phyloP scores from a whole-genome alignment of 2,329 filamentous ascomycete species.

The Stylonectria norvegica region DNA sequence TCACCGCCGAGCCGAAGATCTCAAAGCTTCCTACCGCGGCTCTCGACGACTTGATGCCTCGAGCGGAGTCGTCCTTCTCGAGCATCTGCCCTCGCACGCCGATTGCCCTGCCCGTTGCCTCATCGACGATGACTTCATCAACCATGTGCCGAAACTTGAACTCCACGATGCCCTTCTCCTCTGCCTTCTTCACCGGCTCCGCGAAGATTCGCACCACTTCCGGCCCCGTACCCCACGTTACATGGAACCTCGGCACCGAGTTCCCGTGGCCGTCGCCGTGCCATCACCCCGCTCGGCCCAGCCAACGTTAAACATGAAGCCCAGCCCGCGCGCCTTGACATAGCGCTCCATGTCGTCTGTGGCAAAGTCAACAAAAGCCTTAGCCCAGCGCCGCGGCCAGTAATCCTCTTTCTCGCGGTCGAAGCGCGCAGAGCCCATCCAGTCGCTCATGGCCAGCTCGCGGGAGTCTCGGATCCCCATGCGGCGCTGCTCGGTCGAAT shows the following conservation, averaged over 20 bases:
- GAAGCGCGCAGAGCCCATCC: conserved; percentile 55
- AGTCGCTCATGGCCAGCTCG: conserved; percentile 56
- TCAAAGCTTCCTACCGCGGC: conserved; percentile 50
- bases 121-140: conserved; percentile 54
- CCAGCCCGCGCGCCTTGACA: conserved; percentile 49
- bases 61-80: conserved; percentile 44
- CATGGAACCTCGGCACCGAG: conserved; percentile 60
- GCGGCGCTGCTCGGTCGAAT: conserved; percentile 54
- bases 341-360: conserved; percentile 57
- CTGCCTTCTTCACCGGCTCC: conserved; percentile 53
- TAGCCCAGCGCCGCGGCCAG: conserved; percentile 61
- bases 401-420: conserved; percentile 54
- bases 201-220: conserved; percentile 57
- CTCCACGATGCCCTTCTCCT: conserved; percentile 49
- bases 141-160: conserved; percentile 57
- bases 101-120: conserved; percentile 44
- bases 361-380: conserved; percentile 62
- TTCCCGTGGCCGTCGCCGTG: conserved; percentile 55
- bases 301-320: conserved; percentile 52
- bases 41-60: conserved; percentile 53
- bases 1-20: conserved; percentile 48
- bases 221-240: conserved; percentile 60
- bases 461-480: conserved; percentile 57
- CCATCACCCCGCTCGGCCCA: conserved; percentile 62
- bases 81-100: conserved; percentile 54